Evolutionary conservation across 768 basidiomycete species (phyloP).

Genomic region (Podaxis sp.): DNA sequence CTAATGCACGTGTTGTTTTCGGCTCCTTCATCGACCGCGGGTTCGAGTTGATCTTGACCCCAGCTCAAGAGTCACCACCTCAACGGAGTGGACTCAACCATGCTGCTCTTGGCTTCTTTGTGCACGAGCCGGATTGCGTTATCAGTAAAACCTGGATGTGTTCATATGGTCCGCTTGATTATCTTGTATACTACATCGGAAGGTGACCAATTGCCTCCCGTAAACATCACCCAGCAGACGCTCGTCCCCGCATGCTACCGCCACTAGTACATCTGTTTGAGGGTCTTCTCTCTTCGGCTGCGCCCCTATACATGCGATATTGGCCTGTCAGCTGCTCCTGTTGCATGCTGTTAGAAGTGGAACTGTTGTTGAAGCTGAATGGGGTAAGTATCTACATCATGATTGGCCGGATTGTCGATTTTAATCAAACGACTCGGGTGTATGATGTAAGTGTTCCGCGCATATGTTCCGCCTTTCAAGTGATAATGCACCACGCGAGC

Average conservation of each 20-base stretch:
- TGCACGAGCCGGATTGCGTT: not conserved
- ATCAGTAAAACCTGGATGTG: not conserved
- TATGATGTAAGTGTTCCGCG: not conserved
- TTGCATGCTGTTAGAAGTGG: not conserved
- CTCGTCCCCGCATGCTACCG: not conserved
- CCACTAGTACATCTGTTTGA: not conserved
- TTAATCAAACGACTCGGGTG: not conserved
- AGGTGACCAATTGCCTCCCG: not conserved
- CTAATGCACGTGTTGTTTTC: not conserved
- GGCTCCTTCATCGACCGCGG: not conserved
- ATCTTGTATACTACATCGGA: not conserved
- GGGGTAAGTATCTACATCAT: not conserved
- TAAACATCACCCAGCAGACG: not conserved
- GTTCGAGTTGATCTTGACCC: not conserved
- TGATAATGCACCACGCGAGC: not conserved
- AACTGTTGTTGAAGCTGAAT: not conserved
- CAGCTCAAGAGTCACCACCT: not conserved
- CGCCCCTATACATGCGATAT: not conserved
- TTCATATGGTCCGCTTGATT: constrained; percentile 2
- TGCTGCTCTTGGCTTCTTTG: not conserved
- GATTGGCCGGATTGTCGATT: not conserved
- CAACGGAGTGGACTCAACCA: not conserved
- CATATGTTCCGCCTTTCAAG: not conserved
- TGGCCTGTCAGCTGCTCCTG: not conserved
- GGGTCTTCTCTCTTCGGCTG: not conserved